Conservation (phyloP, 441 rosid genomes). For the Brassica hybrid region DNA sequence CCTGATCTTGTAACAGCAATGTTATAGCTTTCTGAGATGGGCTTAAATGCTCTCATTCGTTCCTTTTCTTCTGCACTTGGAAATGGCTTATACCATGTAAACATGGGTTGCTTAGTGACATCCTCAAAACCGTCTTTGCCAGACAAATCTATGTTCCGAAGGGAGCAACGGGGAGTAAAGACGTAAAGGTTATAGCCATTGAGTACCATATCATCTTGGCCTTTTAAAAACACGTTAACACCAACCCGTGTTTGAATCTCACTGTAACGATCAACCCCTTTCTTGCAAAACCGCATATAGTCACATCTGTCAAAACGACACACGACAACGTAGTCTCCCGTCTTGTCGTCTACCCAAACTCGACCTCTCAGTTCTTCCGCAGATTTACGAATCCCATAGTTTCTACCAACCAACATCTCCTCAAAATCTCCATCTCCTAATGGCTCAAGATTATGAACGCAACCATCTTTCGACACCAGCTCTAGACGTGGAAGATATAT, state of each 20-base stretch:
- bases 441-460: not conserved
- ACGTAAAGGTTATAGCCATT: not conserved
- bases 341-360: not conserved
- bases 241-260: not conserved
- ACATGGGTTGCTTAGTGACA: not conserved
- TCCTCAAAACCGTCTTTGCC: not conserved
- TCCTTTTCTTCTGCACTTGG: not conserved
- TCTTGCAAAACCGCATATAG: not conserved
- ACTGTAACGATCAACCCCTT: slow-evolving; percentile 1
- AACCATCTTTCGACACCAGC: not conserved
- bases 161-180: not conserved
- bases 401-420: not conserved
- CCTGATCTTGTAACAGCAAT: not conserved
- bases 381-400: not conserved
- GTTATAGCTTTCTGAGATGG: not conserved
- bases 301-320: not conserved
- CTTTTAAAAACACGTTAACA: not conserved
- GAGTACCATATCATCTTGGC: not conserved
- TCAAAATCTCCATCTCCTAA: not conserved
- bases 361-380: not conserved
- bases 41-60: not conserved
- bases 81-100: not conserved
- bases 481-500: not conserved
- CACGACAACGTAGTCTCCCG: not conserved
- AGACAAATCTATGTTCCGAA: slow-evolving; percentile 11